A percentile compares a stretch with the other conserved stretches of the same genome.
Conservation (phyloP, 1,139 yeast species). For the Suzukiozyma palmioleophila region DNA sequence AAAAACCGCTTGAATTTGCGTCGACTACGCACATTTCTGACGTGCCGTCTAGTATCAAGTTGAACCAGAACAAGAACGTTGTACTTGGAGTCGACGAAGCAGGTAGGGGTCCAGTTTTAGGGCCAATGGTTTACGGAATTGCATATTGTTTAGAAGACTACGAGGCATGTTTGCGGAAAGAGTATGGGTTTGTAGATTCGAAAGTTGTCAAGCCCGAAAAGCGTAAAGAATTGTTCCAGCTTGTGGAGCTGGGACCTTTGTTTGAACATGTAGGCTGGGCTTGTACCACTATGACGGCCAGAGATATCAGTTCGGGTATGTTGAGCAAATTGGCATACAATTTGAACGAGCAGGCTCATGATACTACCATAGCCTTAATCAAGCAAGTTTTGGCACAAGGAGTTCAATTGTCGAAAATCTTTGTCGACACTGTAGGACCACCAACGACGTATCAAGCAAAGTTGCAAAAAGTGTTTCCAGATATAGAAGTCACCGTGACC, state of each 20-base stretch:
- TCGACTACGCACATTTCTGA: conserved; percentile 34
- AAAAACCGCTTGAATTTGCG: conserved; percentile 21
- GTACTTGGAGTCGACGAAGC: conserved; percentile 96
- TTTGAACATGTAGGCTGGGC: conserved; percentile 77
- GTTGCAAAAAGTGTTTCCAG: conserved; percentile 65
- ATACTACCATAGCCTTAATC: conserved; percentile 79
- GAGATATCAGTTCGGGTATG: conserved; percentile 89
- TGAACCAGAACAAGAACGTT: conserved; percentile 19
- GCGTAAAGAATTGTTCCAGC: conserved; percentile 57
- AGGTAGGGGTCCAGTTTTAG: conserved; percentile 94
- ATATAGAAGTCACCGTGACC: conserved; percentile 72
- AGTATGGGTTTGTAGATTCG: conserved; percentile 88
- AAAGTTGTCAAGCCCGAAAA: conserved; percentile 74
- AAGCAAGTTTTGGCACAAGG: conserved; percentile 54
- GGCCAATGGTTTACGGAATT: conserved; percentile 95
- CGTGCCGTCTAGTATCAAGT: conserved; percentile 20
- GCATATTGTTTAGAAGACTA: conserved; percentile 66
- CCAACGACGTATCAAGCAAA: conserved; percentile 80
- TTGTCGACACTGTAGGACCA: conserved; percentile 96
- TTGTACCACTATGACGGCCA: conserved; percentile 77
- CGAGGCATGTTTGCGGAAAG: conserved; percentile 44
- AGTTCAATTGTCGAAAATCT: conserved; percentile 64
- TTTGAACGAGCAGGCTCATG: conserved; percentile 94
- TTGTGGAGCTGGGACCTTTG: conserved; percentile 53
- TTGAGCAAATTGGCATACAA: conserved; percentile 61